phyloP scores from a whole-genome alignment of 345 rosid genomes.

The Pugionium dolabratum region DNA sequence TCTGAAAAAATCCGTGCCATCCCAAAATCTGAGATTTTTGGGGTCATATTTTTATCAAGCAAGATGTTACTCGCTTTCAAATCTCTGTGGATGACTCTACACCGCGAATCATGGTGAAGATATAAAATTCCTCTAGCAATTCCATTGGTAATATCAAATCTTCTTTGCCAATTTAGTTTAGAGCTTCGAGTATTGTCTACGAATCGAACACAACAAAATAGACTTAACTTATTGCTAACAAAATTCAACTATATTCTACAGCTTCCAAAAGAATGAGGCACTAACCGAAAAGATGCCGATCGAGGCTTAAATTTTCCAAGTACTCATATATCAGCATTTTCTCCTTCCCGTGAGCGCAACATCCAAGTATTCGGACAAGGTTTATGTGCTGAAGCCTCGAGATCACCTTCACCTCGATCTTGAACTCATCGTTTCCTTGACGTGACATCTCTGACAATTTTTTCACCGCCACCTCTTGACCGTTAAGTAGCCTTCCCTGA shows the following conservation, averaged over 20 bases:
- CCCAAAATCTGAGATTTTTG: constrained; percentile 12
- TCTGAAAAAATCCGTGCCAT: background rate
- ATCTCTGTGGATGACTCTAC: constrained; percentile 77
- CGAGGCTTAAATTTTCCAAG: constrained; percentile 76
- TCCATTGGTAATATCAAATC: constrained; percentile 64
- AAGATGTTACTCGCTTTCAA: constrained; percentile 78
- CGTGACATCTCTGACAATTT: constrained; percentile 67
- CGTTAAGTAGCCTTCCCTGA: constrained; percentile 65
- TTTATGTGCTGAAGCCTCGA: constrained; percentile 85
- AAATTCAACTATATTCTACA: too few relatives aligned
- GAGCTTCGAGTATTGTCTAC: constrained; percentile 52
- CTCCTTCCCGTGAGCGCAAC: constrained; percentile 63
- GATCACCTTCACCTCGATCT: constrained; percentile 74
- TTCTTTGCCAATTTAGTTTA: constrained; percentile 57
- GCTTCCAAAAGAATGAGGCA: too few relatives aligned
- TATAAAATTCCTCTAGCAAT: constrained; percentile 78
- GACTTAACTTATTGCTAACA: background rate
- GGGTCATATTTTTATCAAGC: constrained; percentile 49
- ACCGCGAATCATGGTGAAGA: constrained; percentile 82
- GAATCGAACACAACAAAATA: constrained; percentile 7
- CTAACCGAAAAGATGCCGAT: constrained; percentile 68
- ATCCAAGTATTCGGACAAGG: constrained; percentile 72
- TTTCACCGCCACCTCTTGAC: constrained; percentile 73
- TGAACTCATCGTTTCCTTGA: constrained; percentile 79
- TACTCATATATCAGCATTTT: constrained; percentile 85